phyloP scores from a whole-genome alignment of 1,139 yeast species.

The Candida buenavistaensis region DNA sequence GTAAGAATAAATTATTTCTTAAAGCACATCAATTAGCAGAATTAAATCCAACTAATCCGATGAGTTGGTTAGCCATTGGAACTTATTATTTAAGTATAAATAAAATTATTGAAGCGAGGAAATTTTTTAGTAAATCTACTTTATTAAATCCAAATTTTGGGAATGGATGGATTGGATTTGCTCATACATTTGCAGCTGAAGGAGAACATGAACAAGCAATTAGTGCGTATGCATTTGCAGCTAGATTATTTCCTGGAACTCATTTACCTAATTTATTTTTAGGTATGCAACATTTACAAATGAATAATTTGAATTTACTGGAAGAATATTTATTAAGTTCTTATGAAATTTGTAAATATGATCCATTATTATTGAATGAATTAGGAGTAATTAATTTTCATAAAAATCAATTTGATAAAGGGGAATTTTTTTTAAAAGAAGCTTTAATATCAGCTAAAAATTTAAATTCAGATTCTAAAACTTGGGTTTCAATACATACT shows the following conservation, averaged over 20 bases:
- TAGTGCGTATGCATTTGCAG: conserved; percentile 95
- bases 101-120: conserved; percentile 79
- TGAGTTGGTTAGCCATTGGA: conserved; percentile 93
- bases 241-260: conserved; percentile 90
- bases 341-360: conserved; percentile 74
- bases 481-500: conserved; percentile 84
- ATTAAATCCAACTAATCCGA: conserved; percentile 75
- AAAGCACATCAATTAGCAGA: conserved; percentile 88
- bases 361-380: conserved; percentile 87
- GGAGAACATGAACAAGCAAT: conserved; percentile 99
- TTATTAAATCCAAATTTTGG: conserved; percentile 87
- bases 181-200: conserved; percentile 95
- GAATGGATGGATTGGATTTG: conserved; percentile 98
- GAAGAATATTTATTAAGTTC: conserved; percentile 83
- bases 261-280: conserved; percentile 87
- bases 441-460: conserved; percentile 73
- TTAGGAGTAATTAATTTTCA: conserved; percentile 89
- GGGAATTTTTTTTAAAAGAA: conserved; percentile 69
- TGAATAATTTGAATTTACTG: conserved; percentile 79
- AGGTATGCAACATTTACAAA: conserved; percentile 94
- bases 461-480: conserved; percentile 75
- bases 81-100: conserved; percentile 79
- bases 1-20: conserved; percentile 75
- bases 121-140: conserved; percentile 87
- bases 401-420: conserved; percentile 62